A percentile compares a stretch with the other conserved stretches of the same genome.
Evolutionary conservation across 1,139 yeast genomes (phyloP).

Genomic region (Protomyces arabidopsidicola): DNA sequence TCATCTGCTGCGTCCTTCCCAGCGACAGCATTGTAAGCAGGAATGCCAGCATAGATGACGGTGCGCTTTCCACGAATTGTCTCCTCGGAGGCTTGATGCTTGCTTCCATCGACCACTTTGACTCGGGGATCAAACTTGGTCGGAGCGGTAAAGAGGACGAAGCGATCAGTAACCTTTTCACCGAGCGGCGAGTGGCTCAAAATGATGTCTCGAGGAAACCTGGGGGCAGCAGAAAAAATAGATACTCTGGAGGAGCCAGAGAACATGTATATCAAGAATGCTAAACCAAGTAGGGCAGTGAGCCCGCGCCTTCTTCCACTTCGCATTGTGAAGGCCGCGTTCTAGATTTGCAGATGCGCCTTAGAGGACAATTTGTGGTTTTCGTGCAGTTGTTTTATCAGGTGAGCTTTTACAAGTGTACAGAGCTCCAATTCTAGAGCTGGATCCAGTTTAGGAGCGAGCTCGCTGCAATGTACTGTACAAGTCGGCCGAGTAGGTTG

Average conservation of each 20-base stretch:
- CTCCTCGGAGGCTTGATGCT: not conserved
- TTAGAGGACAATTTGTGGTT: too few relatives aligned
- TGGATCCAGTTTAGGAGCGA: too few relatives aligned
- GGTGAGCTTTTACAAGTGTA: too few relatives aligned
- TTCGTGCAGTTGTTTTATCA: too few relatives aligned
- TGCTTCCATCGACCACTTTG: not conserved
- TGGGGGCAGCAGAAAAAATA: not conserved
- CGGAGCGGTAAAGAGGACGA: slow-evolving; percentile 11
- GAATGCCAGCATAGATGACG: slow-evolving; percentile 3
- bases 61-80: not conserved
- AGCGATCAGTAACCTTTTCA: not conserved
- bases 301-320: not conserved
- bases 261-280: not conserved
- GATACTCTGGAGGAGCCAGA: not conserved
- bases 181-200: not conserved
- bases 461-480: too few relatives aligned
- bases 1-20: not conserved
- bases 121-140: slow-evolving; percentile 11
- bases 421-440: too few relatives aligned
- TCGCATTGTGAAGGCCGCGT: too few relatives aligned
- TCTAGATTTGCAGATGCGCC: too few relatives aligned
- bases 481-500: too few relatives aligned
- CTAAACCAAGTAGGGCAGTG: not conserved
- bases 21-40: not conserved
- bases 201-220: slow-evolving; percentile 5